A percentile compares a stretch with the other conserved stretches of the same genome.
Evolutionary conservation across 345 rosid species (phyloP).

Genomic region (Salix udensis): DNA sequence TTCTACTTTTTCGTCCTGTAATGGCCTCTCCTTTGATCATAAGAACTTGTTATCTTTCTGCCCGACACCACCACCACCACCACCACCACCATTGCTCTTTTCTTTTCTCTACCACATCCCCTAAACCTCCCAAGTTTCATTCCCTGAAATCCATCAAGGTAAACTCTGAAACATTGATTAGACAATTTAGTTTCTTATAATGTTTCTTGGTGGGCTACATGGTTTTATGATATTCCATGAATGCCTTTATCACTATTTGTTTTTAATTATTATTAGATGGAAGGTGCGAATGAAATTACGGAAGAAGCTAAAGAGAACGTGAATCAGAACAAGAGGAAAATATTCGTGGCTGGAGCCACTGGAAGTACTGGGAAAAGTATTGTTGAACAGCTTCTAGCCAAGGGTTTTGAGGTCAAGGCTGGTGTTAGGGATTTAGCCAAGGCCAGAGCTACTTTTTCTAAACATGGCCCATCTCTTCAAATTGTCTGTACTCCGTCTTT

Average conservation of each 20-base stretch:
- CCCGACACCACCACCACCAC: neutral
- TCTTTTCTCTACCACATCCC: neutral
- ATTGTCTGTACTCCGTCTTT: constrained; percentile 42
- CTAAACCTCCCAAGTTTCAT: neutral
- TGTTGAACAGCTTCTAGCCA: constrained; percentile 71
- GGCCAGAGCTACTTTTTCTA: constrained; percentile 53
- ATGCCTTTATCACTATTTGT: neutral
- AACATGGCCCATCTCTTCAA: constrained; percentile 61
- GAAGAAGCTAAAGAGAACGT: constrained; percentile 17
- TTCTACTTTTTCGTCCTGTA: neutral
- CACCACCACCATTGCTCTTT: neutral
- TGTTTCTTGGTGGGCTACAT: neutral
- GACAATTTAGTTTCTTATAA: neutral
- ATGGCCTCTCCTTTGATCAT: constrained; percentile 49
- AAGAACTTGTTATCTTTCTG: constrained; percentile 24
- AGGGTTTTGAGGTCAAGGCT: constrained; percentile 81
- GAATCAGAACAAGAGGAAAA: constrained; percentile 36
- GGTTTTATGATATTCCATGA: neutral
- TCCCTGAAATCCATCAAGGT: constrained; percentile 23
- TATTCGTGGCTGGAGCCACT: constrained; percentile 90
- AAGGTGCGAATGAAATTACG: constrained; percentile 33
- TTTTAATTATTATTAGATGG: constrained; percentile 43
- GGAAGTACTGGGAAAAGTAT: constrained; percentile 81
- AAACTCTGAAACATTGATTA: constrained; percentile 16
- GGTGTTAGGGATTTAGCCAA: constrained; percentile 77